These are phyloP conservation scores for Rhynchosporium graminicola DNA, from an alignment of 2,329 filamentous ascomycete genomes.

Conservation along the genomic window DNA sequence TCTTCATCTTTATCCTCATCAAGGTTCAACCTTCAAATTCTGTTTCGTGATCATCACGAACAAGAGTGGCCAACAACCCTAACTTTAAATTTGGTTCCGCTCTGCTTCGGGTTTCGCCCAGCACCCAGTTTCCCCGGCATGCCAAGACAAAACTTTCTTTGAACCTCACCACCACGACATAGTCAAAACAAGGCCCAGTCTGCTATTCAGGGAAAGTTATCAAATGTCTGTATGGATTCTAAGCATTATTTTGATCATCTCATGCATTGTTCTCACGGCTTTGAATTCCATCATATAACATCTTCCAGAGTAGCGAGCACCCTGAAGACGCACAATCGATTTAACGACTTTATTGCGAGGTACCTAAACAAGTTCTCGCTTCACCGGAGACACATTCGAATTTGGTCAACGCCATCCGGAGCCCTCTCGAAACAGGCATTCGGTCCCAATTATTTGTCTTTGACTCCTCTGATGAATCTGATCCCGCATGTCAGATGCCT, in stretches of 20 bases:
- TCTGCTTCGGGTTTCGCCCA: background rate
- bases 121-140: background rate
- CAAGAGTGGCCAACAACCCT: conserved; percentile 6
- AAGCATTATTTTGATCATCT: too few relatives aligned
- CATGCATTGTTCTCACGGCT: too few relatives aligned
- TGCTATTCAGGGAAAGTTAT: too few relatives aligned
- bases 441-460: conserved; percentile 1
- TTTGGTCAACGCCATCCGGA: background rate
- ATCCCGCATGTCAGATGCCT: background rate
- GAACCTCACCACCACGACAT: background rate
- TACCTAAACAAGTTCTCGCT: too few relatives aligned
- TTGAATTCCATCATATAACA: too few relatives aligned
- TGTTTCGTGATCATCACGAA: background rate
- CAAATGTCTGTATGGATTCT: too few relatives aligned
- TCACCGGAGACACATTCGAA: too few relatives aligned
- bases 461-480: background rate
- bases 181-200: background rate
- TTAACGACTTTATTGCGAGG: too few relatives aligned
- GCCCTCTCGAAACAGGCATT: background rate
- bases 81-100: conserved; percentile 5
- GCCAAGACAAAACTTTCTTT: conserved; percentile 16
- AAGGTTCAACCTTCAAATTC: background rate
- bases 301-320: too few relatives aligned
- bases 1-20: background rate
- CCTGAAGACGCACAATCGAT: too few relatives aligned